Evolutionary conservation across 2,329 filamentous ascomycete genomes (phyloP).

Genomic region (Penicillium sp.): DNA sequence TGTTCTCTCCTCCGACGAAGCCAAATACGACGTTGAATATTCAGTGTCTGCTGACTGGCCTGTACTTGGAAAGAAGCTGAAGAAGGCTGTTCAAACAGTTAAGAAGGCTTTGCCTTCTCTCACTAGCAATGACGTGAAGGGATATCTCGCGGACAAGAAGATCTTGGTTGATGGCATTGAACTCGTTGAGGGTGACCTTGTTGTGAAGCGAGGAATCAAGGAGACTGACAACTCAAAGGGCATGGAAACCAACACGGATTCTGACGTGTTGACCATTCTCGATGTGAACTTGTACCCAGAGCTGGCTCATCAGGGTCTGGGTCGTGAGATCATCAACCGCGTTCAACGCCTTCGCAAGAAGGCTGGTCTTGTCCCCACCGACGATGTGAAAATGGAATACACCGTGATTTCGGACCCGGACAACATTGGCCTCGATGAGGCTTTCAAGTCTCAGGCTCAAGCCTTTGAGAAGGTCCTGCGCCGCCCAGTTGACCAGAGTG

Average conservation of each 20-base stretch:
- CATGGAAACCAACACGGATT: constrained; percentile 83
- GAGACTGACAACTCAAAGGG: constrained; percentile 69
- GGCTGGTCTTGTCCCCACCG: constrained; percentile 83
- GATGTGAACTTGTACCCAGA: constrained; percentile 80
- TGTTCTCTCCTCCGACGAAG: constrained; percentile 80
- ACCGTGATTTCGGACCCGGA: constrained; percentile 76
- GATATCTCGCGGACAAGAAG: constrained; percentile 69
- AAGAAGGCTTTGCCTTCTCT: constrained; percentile 84
- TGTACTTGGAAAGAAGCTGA: constrained; percentile 91
- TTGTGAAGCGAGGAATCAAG: constrained; percentile 75
- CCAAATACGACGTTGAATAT: constrained; percentile 88
- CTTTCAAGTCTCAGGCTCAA: constrained; percentile 66
- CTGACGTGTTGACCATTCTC: constrained; percentile 88
- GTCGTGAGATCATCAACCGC: constrained; percentile 87
- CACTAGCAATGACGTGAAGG: constrained; percentile 75
- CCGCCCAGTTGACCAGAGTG: constrained; percentile 71
- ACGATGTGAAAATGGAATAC: constrained; percentile 96
- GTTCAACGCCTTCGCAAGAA: constrained; percentile 93
- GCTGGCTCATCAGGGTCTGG: constrained; percentile 82
- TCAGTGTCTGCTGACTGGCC: constrained; percentile 90
- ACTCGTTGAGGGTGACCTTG: constrained; percentile 77
- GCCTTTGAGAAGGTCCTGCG: constrained; percentile 75
- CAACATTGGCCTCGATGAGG: constrained; percentile 67
- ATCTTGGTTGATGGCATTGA: constrained; percentile 84
- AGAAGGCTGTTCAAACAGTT: constrained; percentile 88